Evolutionary conservation across 257 asterid genomes (phyloP).

Genomic region (Scutellaria minor): DNA sequence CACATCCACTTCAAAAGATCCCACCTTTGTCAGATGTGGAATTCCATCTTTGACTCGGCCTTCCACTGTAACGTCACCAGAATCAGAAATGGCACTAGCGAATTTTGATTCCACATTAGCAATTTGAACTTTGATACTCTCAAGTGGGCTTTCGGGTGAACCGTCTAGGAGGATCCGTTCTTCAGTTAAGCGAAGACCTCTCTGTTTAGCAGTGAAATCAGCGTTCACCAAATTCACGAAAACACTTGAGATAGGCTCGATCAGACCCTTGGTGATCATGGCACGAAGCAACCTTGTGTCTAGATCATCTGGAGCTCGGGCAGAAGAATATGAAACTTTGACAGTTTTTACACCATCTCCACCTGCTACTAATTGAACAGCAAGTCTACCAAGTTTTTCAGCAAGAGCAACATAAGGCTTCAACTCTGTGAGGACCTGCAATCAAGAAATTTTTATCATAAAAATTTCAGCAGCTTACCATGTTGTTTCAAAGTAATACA

Average conservation of each 20-base stretch:
- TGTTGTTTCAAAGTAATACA: background rate
- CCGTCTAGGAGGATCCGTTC: slow-evolving; percentile 75
- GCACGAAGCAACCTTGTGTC: slow-evolving; percentile 93
- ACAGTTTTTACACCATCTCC: slow-evolving; percentile 80
- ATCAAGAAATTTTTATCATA: slow-evolving; percentile 16
- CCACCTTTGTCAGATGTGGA: slow-evolving; percentile 84
- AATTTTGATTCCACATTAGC: slow-evolving; percentile 88
- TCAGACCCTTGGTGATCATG: slow-evolving; percentile 92
- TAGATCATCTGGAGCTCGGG: slow-evolving; percentile 89
- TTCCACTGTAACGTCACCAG: slow-evolving; percentile 80
- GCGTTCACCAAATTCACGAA: slow-evolving; percentile 86
- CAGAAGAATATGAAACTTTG: slow-evolving; percentile 77
- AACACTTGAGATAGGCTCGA: slow-evolving; percentile 84
- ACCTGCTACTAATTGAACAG: slow-evolving; percentile 91
- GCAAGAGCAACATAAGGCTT: slow-evolving; percentile 86
- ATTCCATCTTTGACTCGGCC: slow-evolving; percentile 87
- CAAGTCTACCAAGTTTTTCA: slow-evolving; percentile 94
- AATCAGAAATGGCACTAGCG: slow-evolving; percentile 82
- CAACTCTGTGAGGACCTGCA: slow-evolving; percentile 82
- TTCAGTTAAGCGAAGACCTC: slow-evolving; percentile 77
- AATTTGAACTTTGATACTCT: slow-evolving; percentile 75
- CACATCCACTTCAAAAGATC: slow-evolving; percentile 91
- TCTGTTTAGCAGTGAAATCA: slow-evolving; percentile 89
- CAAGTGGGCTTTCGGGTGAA: slow-evolving; percentile 86
- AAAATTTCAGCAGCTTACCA: background rate